phyloP scores from a whole-genome alignment of 257 asterid genomes.

The Gynochthodes officinalis region DNA sequence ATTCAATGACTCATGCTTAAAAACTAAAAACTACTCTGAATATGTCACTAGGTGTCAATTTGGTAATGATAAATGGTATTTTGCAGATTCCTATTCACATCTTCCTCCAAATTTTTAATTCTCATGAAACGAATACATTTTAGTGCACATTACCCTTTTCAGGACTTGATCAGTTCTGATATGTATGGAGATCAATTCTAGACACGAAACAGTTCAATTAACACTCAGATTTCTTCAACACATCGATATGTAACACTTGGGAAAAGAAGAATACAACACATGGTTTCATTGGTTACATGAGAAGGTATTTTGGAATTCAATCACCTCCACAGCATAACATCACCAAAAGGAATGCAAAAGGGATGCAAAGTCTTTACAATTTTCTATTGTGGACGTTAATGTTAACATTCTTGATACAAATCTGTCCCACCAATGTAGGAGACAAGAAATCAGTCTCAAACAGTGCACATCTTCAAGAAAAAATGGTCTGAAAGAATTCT shows the following conservation, averaged over 20 bases:
- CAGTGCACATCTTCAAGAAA: neutral
- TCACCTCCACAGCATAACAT: neutral
- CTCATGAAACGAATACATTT: too few relatives aligned
- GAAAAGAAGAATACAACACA: neutral
- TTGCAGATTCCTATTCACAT: neutral
- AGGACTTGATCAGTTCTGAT: too few relatives aligned
- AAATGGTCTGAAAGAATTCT: conserved; percentile 2
- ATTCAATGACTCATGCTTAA: too few relatives aligned
- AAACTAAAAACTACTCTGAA: too few relatives aligned
- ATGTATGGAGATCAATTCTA: too few relatives aligned
- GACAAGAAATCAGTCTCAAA: conserved; percentile 1
- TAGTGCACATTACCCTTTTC: too few relatives aligned
- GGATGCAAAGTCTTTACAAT: neutral
- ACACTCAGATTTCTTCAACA: too few relatives aligned
- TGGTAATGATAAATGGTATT: neutral
- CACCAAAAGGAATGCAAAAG: neutral
- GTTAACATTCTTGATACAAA: neutral
- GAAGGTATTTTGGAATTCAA: neutral
- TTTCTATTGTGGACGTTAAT: neutral
- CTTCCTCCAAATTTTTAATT: neutral
- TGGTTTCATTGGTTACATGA: neutral
- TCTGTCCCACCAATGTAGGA: neutral
- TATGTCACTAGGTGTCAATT: too few relatives aligned
- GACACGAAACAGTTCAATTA: too few relatives aligned
- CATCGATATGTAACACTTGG: too few relatives aligned